A percentile compares a stretch with the other conserved stretches of the same genome.
Evolutionary conservation across 345 rosid species (phyloP).

Genomic region (Bruguiera parviflora): DNA sequence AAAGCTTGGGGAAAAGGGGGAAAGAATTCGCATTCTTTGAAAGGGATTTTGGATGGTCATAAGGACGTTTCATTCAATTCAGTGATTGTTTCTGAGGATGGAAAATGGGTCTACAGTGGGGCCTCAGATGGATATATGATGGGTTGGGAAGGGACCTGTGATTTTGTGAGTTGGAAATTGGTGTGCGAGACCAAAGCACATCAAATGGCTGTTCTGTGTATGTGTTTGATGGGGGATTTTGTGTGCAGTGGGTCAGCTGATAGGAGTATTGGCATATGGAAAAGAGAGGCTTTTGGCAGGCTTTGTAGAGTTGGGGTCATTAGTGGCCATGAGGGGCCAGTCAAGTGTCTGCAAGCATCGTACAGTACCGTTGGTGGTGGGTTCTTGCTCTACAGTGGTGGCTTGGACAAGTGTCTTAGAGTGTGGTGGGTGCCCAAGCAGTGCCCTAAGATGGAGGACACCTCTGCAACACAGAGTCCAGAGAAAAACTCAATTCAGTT

Average conservation of each 20-base stretch:
- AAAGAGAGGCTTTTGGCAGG: conserved; percentile 26
- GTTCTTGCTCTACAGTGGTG: conserved; percentile 33
- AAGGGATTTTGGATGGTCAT: conserved; percentile 66
- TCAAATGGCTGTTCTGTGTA: conserved; percentile 30
- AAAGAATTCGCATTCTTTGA: conserved; percentile 23
- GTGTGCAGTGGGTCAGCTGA: conserved; percentile 34
- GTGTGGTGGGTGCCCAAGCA: conserved; percentile 49
- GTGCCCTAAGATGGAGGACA: conserved; percentile 3
- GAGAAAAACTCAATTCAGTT: conserved; percentile 13
- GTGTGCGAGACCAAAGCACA: conserved; percentile 48
- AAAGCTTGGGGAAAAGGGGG: conserved; percentile 29
- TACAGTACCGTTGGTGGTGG: conserved; percentile 25
- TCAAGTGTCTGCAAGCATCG: conserved; percentile 31
- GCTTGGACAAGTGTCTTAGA: conserved; percentile 27
- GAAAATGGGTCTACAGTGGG: conserved; percentile 34
- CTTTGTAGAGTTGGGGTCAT: conserved; percentile 16
- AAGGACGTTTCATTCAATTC: conserved; percentile 29
- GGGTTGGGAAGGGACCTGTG: conserved; percentile 27
- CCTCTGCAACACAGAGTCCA: conserved; percentile 2
- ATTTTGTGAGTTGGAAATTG: conserved; percentile 23
- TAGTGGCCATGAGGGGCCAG: conserved; percentile 30
- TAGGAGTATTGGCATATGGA: conserved; percentile 33
- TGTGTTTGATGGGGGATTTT: conserved; percentile 21
- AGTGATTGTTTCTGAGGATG: conserved; percentile 30
- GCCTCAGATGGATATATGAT: conserved; percentile 33